A percentile compares a stretch with the other conserved stretches of the same genome.
Conservation (phyloP, 2,329 filamentous ascomycete genomes). For the Diplodia mutila region DNA sequence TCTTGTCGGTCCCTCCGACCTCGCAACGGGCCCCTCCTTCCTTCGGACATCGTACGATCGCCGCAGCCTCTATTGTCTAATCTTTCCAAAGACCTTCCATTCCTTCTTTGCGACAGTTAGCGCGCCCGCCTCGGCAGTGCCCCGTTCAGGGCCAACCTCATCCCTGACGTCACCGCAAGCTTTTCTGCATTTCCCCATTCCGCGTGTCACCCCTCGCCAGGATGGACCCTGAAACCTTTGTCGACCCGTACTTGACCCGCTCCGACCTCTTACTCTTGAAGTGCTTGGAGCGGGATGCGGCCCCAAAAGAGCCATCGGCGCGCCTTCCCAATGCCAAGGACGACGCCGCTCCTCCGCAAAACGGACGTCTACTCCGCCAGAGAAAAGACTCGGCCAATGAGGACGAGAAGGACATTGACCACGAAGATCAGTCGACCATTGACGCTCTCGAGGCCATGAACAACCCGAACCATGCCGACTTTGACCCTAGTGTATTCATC, state of each 20-base stretch:
- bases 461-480: slow-evolving; percentile 51
- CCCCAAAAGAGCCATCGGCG: background rate
- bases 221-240: slow-evolving; percentile 10
- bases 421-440: slow-evolving; percentile 40
- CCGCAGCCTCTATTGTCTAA: background rate
- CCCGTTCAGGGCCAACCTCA: no score
- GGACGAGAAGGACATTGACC: slow-evolving; percentile 1
- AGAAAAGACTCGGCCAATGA: slow-evolving; percentile 8
- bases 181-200: no score
- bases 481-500: slow-evolving; percentile 61
- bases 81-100: background rate
- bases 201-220: background rate
- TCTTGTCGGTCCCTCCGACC: background rate
- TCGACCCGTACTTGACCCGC: slow-evolving; percentile 43
- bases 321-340: background rate
- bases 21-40: no score
- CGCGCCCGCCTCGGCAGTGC: no score
- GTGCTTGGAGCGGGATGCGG: slow-evolving; percentile 41
- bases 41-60: background rate
- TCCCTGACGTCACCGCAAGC: no score
- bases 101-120: no score
- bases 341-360: slow-evolving; percentile 1
- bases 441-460: slow-evolving; percentile 55
- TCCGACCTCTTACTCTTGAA: slow-evolving; percentile 46
- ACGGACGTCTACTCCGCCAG: slow-evolving; percentile 5